A percentile compares a stretch with the other conserved stretches of the same genome.
Evolutionary conservation across 2,329 filamentous ascomycete species (phyloP).

Genomic region (Pyricularia sp.): DNA sequence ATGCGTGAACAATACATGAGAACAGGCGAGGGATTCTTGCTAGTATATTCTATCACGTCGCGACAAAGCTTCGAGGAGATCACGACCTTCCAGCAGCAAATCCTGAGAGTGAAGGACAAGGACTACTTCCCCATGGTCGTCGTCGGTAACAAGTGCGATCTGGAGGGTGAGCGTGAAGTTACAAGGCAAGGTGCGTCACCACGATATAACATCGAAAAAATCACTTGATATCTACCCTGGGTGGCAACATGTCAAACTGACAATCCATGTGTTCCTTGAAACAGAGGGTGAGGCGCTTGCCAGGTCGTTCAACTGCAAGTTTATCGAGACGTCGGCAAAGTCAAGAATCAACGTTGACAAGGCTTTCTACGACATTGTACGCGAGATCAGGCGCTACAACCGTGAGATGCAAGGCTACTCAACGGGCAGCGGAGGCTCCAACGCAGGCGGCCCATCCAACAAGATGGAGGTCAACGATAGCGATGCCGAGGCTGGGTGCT

Average conservation of each 20-base stretch:
- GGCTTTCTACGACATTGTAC: constrained; percentile 95
- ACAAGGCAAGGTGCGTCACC: constrained; percentile 65
- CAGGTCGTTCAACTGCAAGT: constrained; percentile 84
- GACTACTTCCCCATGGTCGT: constrained; percentile 99
- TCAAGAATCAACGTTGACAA: constrained; percentile 97
- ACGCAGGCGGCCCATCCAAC: constrained; percentile 46
- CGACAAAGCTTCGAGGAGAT: constrained; percentile 98
- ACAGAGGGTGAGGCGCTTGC: constrained; percentile 84
- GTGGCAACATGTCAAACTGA: background rate
- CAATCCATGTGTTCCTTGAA: background rate
- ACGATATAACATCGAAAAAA: background rate
- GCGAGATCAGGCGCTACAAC: constrained; percentile 96
- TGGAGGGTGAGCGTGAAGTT: constrained; percentile 84
- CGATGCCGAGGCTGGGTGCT: constrained; percentile 62
- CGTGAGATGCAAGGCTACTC: constrained; percentile 90
- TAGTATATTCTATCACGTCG: constrained; percentile 97
- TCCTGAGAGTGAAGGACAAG: constrained; percentile 96
- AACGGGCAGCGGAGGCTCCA: constrained; percentile 51
- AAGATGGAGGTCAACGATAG: constrained; percentile 71
- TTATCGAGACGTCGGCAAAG: constrained; percentile 98
- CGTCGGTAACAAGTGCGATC: constrained; percentile 98
- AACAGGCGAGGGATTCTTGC: constrained; percentile 91
- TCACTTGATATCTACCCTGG: background rate
- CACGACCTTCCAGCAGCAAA: constrained; percentile 96
- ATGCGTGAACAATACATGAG: constrained; percentile 99